Evolutionary conservation across 805 yeast genomes (phyloP).

Genomic region (Starmerella asiatica): DNA sequence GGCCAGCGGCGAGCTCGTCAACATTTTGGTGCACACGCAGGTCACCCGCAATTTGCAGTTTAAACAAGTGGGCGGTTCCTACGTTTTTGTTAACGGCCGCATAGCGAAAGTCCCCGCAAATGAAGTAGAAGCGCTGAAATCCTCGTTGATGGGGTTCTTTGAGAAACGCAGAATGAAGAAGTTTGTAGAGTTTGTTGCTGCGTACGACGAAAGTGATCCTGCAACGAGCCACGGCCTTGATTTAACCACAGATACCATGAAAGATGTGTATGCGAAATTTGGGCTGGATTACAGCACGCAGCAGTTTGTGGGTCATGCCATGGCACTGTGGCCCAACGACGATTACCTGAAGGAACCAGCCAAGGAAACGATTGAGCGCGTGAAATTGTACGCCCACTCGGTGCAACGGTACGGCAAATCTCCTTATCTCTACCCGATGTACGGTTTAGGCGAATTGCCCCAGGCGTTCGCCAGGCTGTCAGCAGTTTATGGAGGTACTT

Average conservation of each 20-base stretch:
- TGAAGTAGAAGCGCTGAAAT: slow-evolving; percentile 77
- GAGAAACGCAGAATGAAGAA: slow-evolving; percentile 92
- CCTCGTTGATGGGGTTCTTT: slow-evolving; percentile 88
- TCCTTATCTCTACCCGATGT: slow-evolving; percentile 89
- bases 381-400: slow-evolving; percentile 71
- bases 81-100: slow-evolving; percentile 77
- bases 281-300: slow-evolving; percentile 87
- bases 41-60: slow-evolving; percentile 93
- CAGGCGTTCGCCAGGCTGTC: slow-evolving; percentile 95
- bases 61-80: slow-evolving; percentile 91
- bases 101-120: slow-evolving; percentile 92
- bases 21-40: slow-evolving; percentile 86
- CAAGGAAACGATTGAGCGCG: slow-evolving; percentile 78
- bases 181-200: slow-evolving; percentile 76
- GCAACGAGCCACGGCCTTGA: slow-evolving; percentile 74
- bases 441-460: slow-evolving; percentile 96
- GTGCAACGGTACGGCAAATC: slow-evolving; percentile 93
- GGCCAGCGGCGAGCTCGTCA: slow-evolving; percentile 96
- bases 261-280: slow-evolving; percentile 73
- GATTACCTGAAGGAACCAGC: slow-evolving; percentile 81
- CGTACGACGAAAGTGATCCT: slow-evolving; percentile 62
- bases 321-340: slow-evolving; percentile 94
- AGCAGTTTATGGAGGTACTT: slow-evolving; percentile 97
- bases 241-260: slow-evolving; percentile 79
- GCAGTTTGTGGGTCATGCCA: slow-evolving; percentile 95